phyloP scores from a whole-genome alignment of 106 monocot species.

The Narthecium ossifragum region DNA sequence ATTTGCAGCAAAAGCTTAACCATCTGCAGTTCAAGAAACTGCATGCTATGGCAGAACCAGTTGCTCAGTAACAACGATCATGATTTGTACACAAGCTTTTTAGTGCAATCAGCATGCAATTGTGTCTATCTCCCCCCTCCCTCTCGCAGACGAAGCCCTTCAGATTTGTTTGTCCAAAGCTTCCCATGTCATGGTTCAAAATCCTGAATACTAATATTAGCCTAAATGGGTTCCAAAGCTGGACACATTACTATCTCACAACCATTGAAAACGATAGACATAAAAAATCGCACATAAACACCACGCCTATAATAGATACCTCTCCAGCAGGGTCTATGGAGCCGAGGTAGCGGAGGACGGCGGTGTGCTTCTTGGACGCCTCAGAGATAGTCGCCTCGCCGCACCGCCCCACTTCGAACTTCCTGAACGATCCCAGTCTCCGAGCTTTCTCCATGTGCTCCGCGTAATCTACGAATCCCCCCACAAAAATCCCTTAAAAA shows the following conservation, averaged over 20 bases:
- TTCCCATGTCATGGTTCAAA: too few species aligned
- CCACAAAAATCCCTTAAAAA: constrained; percentile 5
- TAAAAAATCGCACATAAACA: neutral
- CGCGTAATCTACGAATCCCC: constrained; percentile 58
- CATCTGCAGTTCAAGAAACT: too few species aligned
- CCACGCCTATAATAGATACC: constrained; percentile 20
- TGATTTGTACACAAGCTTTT: too few species aligned
- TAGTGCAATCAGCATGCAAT: too few species aligned
- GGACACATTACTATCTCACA: neutral
- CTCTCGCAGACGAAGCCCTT: too few species aligned
- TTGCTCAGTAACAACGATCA: too few species aligned
- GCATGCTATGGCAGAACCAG: too few species aligned
- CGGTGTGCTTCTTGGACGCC: constrained; percentile 71
- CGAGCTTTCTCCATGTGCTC: constrained; percentile 90
- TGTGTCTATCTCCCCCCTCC: too few species aligned
- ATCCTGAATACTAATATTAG: neutral
- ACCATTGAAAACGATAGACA: neutral
- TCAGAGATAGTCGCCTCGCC: constrained; percentile 64
- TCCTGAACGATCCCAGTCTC: constrained; percentile 65
- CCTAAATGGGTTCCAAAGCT: neutral
- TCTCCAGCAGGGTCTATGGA: constrained; percentile 76
- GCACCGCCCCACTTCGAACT: constrained; percentile 67
- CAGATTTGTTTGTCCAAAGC: too few species aligned
- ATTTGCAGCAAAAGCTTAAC: too few species aligned
- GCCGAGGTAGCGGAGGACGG: constrained; percentile 77